Conservation (phyloP, 345 rosid species). For the Melaleuca quinquenervia region DNA sequence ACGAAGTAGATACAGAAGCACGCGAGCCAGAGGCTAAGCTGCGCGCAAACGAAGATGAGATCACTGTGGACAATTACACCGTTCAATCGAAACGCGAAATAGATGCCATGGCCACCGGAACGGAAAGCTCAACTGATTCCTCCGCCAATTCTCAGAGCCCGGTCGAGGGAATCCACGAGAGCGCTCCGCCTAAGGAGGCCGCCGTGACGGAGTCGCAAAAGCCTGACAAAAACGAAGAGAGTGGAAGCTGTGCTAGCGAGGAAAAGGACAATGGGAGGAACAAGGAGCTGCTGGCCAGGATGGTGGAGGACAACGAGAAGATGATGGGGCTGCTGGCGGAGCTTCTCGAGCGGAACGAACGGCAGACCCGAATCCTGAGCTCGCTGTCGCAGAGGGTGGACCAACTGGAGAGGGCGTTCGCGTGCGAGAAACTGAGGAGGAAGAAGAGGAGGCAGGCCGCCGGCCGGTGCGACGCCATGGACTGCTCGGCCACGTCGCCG, state of each 20-base stretch:
- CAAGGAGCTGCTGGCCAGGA: slow-evolving; percentile 26
- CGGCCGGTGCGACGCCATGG: neutral
- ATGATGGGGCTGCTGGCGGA: slow-evolving; percentile 41
- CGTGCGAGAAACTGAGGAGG: slow-evolving; percentile 28
- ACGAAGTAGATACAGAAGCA: neutral
- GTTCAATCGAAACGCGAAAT: neutral
- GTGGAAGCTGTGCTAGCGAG: neutral
- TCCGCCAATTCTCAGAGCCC: neutral
- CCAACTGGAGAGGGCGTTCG: slow-evolving; percentile 43
- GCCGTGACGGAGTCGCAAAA: neutral
- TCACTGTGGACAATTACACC: neutral
- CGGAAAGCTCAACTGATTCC: slow-evolving; percentile 4
- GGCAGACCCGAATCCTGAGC: slow-evolving; percentile 29
- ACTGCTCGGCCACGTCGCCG: neutral
- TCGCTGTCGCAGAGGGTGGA: slow-evolving; percentile 40
- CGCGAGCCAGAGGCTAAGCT: neutral
- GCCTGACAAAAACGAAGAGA: neutral
- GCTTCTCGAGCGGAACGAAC: slow-evolving; percentile 35
- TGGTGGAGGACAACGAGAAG: slow-evolving; percentile 49
- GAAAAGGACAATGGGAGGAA: slow-evolving; percentile 2
- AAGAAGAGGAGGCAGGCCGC: slow-evolving; percentile 21
- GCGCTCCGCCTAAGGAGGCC: neutral
- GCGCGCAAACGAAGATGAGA: neutral
- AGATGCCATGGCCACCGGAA: neutral
- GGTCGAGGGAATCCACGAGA: neutral